Evolutionary conservation across 2,329 filamentous ascomycete species (phyloP).

Genomic region (Botryotinia convoluta): DNA sequence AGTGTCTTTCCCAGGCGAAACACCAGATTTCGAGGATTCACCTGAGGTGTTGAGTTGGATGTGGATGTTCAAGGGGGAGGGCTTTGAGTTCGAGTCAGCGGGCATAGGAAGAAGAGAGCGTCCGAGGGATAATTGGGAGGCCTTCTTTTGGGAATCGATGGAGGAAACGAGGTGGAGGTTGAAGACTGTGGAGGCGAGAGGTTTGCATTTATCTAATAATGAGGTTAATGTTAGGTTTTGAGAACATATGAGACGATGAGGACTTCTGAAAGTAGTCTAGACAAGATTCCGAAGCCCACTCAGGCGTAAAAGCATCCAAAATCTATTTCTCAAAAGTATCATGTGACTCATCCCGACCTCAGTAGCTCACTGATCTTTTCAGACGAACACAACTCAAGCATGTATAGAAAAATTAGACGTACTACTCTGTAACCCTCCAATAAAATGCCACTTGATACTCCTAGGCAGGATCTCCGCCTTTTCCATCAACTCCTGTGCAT

Average conservation of each 20-base stretch:
- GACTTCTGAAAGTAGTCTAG: neutral
- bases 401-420: conserved; percentile 30
- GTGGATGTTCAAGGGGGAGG: conserved; percentile 56
- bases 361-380: neutral
- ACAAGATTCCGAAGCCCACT: neutral
- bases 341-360: conserved; percentile 8
- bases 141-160: conserved; percentile 86
- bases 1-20: conserved; percentile 62
- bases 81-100: conserved; percentile 38
- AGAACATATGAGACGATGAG: neutral
- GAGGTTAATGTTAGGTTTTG: neutral
- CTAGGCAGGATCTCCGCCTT: conserved; percentile 78
- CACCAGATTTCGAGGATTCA: conserved; percentile 81
- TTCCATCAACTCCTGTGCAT: conserved; percentile 82
- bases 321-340: neutral
- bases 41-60: conserved; percentile 96
- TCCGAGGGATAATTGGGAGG: conserved; percentile 73
- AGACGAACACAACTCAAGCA: neutral
- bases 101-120: conserved; percentile 54
- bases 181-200: conserved; percentile 74
- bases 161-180: conserved; percentile 92
- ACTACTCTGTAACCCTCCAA: conserved; percentile 84
- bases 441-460: conserved; percentile 90
- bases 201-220: conserved; percentile 76
- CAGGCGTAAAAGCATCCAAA: neutral